Base-by-base conservation (phyloP, 768 basidiomycete species). In the Trametes cubensis region DNA sequence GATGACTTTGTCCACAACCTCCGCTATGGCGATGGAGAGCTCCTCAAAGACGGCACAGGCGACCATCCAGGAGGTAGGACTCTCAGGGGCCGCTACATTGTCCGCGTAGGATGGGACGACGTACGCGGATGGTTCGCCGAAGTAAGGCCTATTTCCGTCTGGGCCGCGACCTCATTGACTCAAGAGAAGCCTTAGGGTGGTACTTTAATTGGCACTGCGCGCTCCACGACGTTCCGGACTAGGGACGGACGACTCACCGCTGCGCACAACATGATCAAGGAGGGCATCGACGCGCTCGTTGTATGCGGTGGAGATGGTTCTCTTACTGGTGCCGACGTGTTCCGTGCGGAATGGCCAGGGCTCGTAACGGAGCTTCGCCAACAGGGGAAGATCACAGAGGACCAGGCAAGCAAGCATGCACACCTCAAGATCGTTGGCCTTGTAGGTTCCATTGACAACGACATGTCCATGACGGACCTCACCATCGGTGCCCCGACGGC, bases 241-340 rank as follows among this genome's bases (percentile, higher is more conserved):
- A 74, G 76, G 34, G 95, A 95, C 76, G 97, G 97, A 6, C 89
- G 97, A 51, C 78, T 89, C n/a, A 81, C 85, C 6, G 97, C 94
- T 40, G 95, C 94, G 4, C 77, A 86, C 69, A 98, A 98, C 73
- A 81, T 99, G 62, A 88, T 98, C 76, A 92, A 88, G 69, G 95
- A 96, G 75, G 97, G 97, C 58, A 98, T 99, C 68, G 94, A 98
- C 70, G 96, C 95, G 18, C 83, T 99, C 61, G 94, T 90, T 48
- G 95, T 99, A 58, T 98, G 96, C 69, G 97, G 97, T 58, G 97
- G 97, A 71, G 97, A 99, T 69, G 97, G 97, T 25, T 94, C 91
- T 17, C 81, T 99, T 64, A 98, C 97, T 0, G 97, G 97, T 54
- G 97, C 97, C 8, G 95, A 99, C 72, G 80, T 90, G 68, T 94